Base-by-base conservation (phyloP, 2,329 filamentous ascomycete genomes). In the Fusarium staphyleae region DNA sequence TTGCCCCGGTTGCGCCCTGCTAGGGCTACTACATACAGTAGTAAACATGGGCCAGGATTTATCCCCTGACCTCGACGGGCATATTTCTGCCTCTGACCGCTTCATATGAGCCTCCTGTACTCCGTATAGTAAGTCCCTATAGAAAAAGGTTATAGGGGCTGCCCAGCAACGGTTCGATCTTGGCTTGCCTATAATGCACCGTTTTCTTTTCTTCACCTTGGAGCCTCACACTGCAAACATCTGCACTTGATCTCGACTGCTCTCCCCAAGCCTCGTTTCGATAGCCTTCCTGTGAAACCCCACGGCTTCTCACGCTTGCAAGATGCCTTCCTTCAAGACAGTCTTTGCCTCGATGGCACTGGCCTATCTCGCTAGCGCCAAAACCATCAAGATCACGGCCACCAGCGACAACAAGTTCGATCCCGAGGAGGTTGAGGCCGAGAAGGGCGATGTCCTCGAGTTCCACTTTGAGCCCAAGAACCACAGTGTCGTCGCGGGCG, bases 401-500 rank as follows among this genome's bases (percentile, higher is more conserved):
- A 70, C 62, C 39, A 66, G 62, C 37, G 65, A 68, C 54, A 67
- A 69, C 57, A 66, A 58, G 29, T 76, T 76, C 47, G 63, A 69
- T 28, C 73, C 74, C 6, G 63, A 72, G 14, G 66, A 63, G 14
- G 48, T 73, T 51, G 58, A 60, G 11, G 73, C 74, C 34, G 57
- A 68, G 5, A 55, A 67, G 41, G 71, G 69, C 12, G 74, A 75
- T 49, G 44, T 73, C 11, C 53, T 76, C 30, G 72, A 75, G 60
- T 75, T 76, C 43, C 69, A 69, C 36, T 76, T 76, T 29, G 63
- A 71, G 44, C 57, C 70, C 14, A 62, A 65, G 50, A 73, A 76
- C 50, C 74, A 76, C 69, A 74, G 71, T 48, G 72, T 75, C 12
- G 73, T 73, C 15, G 62, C 66, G 30, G 73, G 73, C 22, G 67